Evolutionary conservation across 169 alveolate genomes (phyloP).

Genomic region (Plasmodium cynomolgi): DNA sequence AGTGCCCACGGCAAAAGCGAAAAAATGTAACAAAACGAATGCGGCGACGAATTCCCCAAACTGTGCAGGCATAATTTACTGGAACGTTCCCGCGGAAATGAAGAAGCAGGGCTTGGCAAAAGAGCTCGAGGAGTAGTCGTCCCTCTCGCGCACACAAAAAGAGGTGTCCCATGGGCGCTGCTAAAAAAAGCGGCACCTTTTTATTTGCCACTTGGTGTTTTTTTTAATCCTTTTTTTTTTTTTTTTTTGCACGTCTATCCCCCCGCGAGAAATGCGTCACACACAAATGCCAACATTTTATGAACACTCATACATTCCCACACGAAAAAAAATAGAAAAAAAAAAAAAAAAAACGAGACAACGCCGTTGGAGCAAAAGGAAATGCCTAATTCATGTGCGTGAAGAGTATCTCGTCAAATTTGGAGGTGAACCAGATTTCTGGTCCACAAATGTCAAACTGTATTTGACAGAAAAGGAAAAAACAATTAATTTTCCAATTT

Average conservation of each 20-base stretch:
- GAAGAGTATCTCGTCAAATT: conserved; percentile 52
- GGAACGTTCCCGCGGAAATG: conserved; percentile 49
- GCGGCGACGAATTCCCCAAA: not conserved
- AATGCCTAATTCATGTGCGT: conserved; percentile 22
- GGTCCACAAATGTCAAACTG: conserved; percentile 63
- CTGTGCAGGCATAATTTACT: conserved; percentile 59
- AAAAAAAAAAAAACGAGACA: not conserved
- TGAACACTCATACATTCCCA: not conserved
- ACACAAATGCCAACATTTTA: not conserved
- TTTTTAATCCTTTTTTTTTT: too few relatives aligned
- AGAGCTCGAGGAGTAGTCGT: not conserved
- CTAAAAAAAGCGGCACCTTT: not conserved
- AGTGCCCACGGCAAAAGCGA: not conserved
- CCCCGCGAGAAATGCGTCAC: not conserved
- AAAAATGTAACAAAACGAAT: not conserved
- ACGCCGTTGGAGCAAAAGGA: not conserved
- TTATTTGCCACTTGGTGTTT: not conserved
- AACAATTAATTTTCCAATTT: conserved; percentile 39
- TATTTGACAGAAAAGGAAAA: conserved; percentile 54
- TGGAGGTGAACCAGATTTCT: conserved; percentile 65
- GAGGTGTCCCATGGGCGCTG: not conserved
- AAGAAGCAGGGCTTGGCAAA: conserved; percentile 9
- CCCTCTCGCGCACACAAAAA: not conserved
- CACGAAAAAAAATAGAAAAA: not conserved
- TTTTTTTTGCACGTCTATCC: not conserved